These are phyloP conservation scores for Pyrus hybrid DNA, from an alignment of 331 rosid species.

Conservation along the genomic window DNA sequence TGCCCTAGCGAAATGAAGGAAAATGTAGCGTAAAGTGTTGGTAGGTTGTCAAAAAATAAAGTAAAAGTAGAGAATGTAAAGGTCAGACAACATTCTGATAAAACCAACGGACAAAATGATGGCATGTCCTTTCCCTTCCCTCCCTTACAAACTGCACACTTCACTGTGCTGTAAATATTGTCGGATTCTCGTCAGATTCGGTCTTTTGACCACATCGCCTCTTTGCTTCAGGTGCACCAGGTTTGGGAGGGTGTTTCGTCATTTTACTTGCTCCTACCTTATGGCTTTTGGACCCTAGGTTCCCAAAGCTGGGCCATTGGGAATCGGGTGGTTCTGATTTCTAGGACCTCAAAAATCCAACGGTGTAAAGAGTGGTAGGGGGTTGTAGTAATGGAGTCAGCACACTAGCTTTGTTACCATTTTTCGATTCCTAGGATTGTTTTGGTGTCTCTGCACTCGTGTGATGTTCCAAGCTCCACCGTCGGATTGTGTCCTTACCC, in stretches of 20 bases:
- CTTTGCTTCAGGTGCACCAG: not conserved
- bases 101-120: conserved; percentile 41
- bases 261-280: not conserved
- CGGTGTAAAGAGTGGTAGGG: not conserved
- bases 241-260: not conserved
- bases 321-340: conserved; percentile 32
- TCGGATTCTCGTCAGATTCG: conserved; percentile 16
- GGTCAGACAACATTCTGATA: not conserved
- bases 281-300: not conserved
- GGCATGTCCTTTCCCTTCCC: not conserved
- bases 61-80: not conserved
- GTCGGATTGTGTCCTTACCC: not conserved
- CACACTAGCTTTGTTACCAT: not conserved
- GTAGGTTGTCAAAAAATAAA: not conserved
- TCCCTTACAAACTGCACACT: conserved; percentile 32
- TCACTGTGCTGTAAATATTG: not conserved
- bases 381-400: not conserved
- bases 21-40: conserved; percentile 15
- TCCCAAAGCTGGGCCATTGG: conserved; percentile 4
- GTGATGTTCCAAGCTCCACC: not conserved
- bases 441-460: not conserved
- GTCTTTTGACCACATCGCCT: conserved; percentile 9
- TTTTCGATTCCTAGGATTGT: conserved; percentile 18
- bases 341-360: conserved; percentile 22
- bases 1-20: not conserved